Evolutionary conservation across 2,329 filamentous ascomycete genomes (phyloP), one percentile per base, ranked within the genome.

Genomic region (Chrysoporthe austroafricana): DNA sequence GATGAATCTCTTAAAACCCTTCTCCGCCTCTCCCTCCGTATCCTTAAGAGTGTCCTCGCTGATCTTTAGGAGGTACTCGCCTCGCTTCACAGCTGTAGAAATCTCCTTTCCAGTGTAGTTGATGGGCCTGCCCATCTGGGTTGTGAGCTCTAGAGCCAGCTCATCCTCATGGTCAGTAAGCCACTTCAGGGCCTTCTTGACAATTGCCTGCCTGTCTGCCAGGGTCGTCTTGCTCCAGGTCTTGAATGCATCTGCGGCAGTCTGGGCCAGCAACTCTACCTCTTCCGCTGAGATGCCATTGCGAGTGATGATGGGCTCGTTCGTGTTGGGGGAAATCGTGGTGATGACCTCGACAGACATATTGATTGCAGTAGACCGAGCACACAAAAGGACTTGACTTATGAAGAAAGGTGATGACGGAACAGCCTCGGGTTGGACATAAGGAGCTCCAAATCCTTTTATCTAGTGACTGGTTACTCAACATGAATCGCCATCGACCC

Each of bases 51-150:
- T 88, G 54, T 96, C 91, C 13, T 90, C 88, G 73, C 91, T 93
- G 71, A 97, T 91, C 77, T 92, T 93, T 74, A 96, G 85, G 67
- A 98, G 83, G 76, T 97, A 97, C 76, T 97, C 89, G 71, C 90
- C 92, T 71, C 95, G 88, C 81, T 91, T 92, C 72, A 96, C 87
- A 8, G 94, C 94, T 18, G 95, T 98, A 42, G 88, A 82, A 72
- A 98, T 86, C 82, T 98, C 95, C 73, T 89, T 93, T 59, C 86
- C 89, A 0, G 92, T 92, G 78, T 95, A 97, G 48, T 91, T 87
- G 74, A 97, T 97, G 44, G 95, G 95, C 26, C 95, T 87, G 54
- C 95, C 95, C 94, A 98, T 98, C 82, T 98, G 94, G 77, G 93
- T 90, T 0, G 94, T 97, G 69, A 98, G 82, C 78, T 97, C 94